phyloP scores from a whole-genome alignment of 805 yeast genomes.

The Starmerella etchellsii region DNA sequence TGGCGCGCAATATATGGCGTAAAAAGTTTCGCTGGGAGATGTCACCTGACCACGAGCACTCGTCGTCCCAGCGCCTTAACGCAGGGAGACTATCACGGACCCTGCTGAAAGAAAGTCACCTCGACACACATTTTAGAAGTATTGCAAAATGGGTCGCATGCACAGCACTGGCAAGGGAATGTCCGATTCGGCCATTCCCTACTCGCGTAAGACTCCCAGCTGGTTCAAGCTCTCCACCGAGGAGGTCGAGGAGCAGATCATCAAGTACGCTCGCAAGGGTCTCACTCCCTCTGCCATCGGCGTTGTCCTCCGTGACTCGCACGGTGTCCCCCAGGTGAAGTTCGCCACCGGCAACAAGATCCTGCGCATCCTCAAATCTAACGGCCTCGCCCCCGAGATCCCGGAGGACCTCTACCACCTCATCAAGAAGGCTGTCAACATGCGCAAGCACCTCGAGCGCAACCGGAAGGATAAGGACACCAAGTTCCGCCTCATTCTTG shows the following conservation, averaged over 20 bases:
- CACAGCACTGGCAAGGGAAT: constrained; percentile 99
- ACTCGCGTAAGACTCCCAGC: constrained; percentile 96
- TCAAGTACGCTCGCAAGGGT: constrained; percentile 99
- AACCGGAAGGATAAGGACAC: constrained; percentile 99
- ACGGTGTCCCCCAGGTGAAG: constrained; percentile 97
- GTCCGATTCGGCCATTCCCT: constrained; percentile 97
- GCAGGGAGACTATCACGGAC: background rate
- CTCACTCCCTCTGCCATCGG: constrained; percentile 99
- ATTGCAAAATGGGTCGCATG: constrained; percentile 95
- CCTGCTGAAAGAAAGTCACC: constrained; percentile 12
- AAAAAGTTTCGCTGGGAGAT: constrained; percentile 5
- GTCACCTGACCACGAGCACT: constrained; percentile 9
- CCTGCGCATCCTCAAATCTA: constrained; percentile 96
- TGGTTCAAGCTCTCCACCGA: constrained; percentile 98
- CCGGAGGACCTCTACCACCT: constrained; percentile 99
- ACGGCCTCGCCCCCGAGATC: constrained; percentile 99
- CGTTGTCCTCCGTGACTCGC: constrained; percentile 98
- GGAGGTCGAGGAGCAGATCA: constrained; percentile 91
- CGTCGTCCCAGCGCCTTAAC: background rate
- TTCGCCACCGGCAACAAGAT: constrained; percentile 98
- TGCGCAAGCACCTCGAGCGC: constrained; percentile 99
- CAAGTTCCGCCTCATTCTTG: constrained; percentile 98
- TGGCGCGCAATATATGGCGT: background rate
- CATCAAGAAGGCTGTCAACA: constrained; percentile 98
- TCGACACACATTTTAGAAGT: constrained; percentile 16